Conservation (phyloP, 2,329 filamentous ascomycete species). For the Hypoxylon sp. region DNA sequence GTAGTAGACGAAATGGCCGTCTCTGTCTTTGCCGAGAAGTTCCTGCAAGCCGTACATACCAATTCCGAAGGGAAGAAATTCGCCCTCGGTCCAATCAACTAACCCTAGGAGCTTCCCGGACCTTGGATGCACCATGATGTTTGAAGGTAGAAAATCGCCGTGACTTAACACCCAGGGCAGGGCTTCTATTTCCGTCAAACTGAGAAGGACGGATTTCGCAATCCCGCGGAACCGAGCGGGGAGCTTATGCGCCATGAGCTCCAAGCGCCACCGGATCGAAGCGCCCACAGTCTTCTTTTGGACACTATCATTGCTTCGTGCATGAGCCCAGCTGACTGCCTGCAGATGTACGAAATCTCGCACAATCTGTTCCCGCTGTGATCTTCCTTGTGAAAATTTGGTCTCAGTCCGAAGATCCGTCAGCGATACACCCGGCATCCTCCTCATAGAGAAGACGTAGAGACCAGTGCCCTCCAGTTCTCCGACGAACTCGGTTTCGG, state of each 20-base stretch:
- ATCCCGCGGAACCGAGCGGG: conserved; percentile 55
- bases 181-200: conserved; percentile 56
- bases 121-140: conserved; percentile 66
- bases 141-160: conserved; percentile 71
- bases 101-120: conserved; percentile 66
- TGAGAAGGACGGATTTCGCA: conserved; percentile 48
- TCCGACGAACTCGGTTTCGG: conserved; percentile 59
- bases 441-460: conserved; percentile 60
- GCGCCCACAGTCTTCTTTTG: conserved; percentile 57
- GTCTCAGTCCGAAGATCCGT: conserved; percentile 51
- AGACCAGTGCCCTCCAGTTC: conserved; percentile 54
- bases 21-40: conserved; percentile 65
- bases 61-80: conserved; percentile 72
- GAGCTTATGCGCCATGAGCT: conserved; percentile 56
- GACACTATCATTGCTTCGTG: conserved; percentile 36
- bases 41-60: conserved; percentile 74
- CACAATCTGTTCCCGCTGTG: conserved; percentile 55
- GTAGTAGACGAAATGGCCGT: conserved; percentile 61
- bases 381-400: conserved; percentile 16
- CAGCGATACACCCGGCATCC: conserved; percentile 61
- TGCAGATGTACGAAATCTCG: conserved; percentile 61
- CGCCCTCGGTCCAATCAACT: conserved; percentile 76
- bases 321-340: conserved; percentile 56
- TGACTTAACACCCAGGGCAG: conserved; percentile 72
- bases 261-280: conserved; percentile 59